Evolutionary conservation across 2,329 filamentous ascomycete species (phyloP).

Genomic region (Drechslerella coelobrocha): DNA sequence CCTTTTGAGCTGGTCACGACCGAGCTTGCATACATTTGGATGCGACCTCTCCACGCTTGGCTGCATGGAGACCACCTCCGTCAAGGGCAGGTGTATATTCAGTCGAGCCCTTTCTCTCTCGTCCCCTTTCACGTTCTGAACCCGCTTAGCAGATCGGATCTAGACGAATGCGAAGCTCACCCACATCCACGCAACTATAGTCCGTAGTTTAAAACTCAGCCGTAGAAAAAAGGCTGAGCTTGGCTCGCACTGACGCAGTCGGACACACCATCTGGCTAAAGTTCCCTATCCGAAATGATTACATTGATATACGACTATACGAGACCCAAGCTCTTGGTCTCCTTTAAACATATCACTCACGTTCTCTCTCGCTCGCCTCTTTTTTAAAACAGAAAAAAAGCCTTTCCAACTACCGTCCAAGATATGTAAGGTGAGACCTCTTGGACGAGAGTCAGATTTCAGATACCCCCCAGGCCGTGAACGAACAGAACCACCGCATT

Average conservation of each 20-base stretch:
- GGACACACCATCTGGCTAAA: constrained; percentile 18
- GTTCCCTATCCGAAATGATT: constrained; percentile 10
- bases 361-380: background rate
- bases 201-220: background rate
- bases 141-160: background rate
- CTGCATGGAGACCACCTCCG: background rate
- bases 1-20: constrained; percentile 37
- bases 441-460: constrained; percentile 19
- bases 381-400: too few species aligned
- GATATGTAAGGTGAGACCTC: constrained; percentile 42
- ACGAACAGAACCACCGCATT: background rate
- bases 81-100: background rate
- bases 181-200: background rate
- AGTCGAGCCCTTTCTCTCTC: background rate
- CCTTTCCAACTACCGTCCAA: constrained; percentile 10
- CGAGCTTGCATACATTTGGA: constrained; percentile 19
- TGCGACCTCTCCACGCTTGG: constrained; percentile 4
- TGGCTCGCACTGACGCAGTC: constrained; percentile 41
- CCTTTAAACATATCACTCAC: background rate
- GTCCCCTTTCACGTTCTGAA: background rate
- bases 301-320: constrained; percentile 11
- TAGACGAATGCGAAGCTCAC: background rate
- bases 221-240: constrained; percentile 37
- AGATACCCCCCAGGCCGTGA: constrained; percentile 6
- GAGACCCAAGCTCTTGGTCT: constrained; percentile 2